Evolutionary conservation across 73 alveolate genomes (phyloP).

Genomic region (Paramecium biaurelia): DNA sequence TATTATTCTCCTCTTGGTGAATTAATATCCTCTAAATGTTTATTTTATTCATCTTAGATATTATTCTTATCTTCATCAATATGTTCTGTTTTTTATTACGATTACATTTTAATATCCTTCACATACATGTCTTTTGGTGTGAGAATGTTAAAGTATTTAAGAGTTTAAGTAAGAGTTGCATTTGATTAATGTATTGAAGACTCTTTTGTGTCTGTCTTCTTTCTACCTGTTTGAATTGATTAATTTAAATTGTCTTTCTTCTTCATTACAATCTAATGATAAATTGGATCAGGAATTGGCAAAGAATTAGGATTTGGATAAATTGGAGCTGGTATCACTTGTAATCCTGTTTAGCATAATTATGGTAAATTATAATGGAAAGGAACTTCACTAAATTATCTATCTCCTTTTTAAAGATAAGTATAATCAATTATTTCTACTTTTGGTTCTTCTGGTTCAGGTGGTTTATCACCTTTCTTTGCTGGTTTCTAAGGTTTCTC

Average conservation of each 20-base stretch:
- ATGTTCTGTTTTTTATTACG: conserved; percentile 71
- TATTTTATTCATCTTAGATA: conserved; percentile 70
- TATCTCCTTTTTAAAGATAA: conserved; percentile 76
- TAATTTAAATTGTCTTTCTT: conserved; percentile 61
- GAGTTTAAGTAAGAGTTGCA: neutral
- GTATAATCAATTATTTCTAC: conserved; percentile 65
- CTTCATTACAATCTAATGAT: conserved; percentile 89
- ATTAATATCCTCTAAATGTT: conserved; percentile 34
- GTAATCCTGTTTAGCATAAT: conserved; percentile 75
- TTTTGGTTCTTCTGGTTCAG: conserved; percentile 74
- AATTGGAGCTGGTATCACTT: conserved; percentile 95
- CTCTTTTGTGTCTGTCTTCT: conserved; percentile 35
- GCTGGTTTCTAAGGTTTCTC: conserved; percentile 65
- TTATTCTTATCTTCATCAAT: conserved; percentile 54
- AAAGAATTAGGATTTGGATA: conserved; percentile 98
- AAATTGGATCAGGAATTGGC: conserved; percentile 98
- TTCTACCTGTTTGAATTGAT: neutral
- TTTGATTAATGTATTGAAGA: neutral
- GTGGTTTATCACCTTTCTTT: conserved; percentile 64
- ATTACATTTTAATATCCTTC: conserved; percentile 55
- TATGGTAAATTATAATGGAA: conserved; percentile 65
- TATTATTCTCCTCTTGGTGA: conserved; percentile 41
- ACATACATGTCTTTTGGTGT: conserved; percentile 71
- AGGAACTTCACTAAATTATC: conserved; percentile 71
- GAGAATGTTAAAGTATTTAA: conserved; percentile 19